Evolutionary conservation across 1,284 basidiomycete genomes (phyloP).

Genomic region (Tylopilus sp.): DNA sequence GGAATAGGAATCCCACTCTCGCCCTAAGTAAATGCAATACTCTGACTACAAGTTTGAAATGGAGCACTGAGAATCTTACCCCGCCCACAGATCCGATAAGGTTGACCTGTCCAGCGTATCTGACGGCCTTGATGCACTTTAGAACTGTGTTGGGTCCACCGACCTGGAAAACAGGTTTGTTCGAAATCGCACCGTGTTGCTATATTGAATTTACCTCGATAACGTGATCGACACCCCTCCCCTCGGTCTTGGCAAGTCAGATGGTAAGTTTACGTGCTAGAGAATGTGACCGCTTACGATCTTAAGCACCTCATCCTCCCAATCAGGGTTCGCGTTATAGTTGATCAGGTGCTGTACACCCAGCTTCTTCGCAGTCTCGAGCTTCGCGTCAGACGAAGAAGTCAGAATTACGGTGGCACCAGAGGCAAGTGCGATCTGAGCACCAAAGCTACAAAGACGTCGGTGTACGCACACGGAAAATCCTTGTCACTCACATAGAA

Average conservation of each 20-base stretch:
- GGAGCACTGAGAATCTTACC: conserved; percentile 31
- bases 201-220: conserved; percentile 50
- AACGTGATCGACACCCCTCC: conserved; percentile 56
- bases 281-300: conserved; percentile 25
- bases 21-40: conserved; percentile 6
- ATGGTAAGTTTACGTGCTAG: background rate
- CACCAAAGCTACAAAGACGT: conserved; percentile 39
- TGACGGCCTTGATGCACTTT: conserved; percentile 44
- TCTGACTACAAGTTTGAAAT: background rate
- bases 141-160: conserved; percentile 52
- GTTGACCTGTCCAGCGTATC: conserved; percentile 47
- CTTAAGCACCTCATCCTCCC: conserved; percentile 53
- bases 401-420: conserved; percentile 61
- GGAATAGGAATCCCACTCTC: conserved; percentile 37
- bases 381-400: conserved; percentile 61
- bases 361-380: conserved; percentile 45
- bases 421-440: conserved; percentile 55
- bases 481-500: conserved; percentile 42
- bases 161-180: conserved; percentile 31
- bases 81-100: conserved; percentile 49
- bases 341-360: conserved; percentile 57
- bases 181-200: background rate
- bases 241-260: conserved; percentile 38
- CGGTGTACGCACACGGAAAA: background rate
- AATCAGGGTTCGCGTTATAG: conserved; percentile 54